phyloP scores from a whole-genome alignment of 352 stramenopile genomes.

The Phytophthora meadii region DNA sequence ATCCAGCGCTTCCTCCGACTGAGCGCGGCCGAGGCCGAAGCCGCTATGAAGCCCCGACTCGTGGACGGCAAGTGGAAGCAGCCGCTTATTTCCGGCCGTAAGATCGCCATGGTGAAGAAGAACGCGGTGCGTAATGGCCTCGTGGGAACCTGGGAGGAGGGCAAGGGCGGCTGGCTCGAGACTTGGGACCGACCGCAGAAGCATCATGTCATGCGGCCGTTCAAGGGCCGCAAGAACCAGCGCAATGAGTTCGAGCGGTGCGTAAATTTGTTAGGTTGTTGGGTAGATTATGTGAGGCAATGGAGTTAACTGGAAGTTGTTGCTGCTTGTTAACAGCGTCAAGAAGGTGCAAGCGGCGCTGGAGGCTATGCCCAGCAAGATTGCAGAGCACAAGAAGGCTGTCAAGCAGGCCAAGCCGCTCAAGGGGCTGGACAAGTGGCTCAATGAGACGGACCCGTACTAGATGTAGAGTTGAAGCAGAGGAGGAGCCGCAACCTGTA shows the following conservation, averaged over 20 bases:
- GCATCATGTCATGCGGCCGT: constrained; percentile 86
- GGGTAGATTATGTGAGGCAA: background rate
- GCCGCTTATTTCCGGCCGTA: constrained; percentile 79
- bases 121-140: constrained; percentile 72
- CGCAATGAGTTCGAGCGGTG: constrained; percentile 86
- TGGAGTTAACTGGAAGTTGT: background rate
- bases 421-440: constrained; percentile 89
- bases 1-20: constrained; percentile 84
- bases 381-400: constrained; percentile 88
- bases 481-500: constrained; percentile 1
- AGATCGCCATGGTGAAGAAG: constrained; percentile 88
- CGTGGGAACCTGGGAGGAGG: constrained; percentile 77
- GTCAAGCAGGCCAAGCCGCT: constrained; percentile 84
- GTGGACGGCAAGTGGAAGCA: constrained; percentile 89
- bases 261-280: constrained; percentile 12
- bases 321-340: constrained; percentile 46
- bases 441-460: constrained; percentile 86
- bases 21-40: constrained; percentile 72
- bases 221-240: constrained; percentile 83
- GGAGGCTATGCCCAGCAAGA: constrained; percentile 84
- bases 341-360: constrained; percentile 89
- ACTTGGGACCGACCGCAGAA: constrained; percentile 81
- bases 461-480: constrained; percentile 48
- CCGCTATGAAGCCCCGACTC: constrained; percentile 80
- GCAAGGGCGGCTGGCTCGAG: constrained; percentile 84